Conservation (phyloP, 148 eudicot genomes). For the Rhododendron molle region DNA sequence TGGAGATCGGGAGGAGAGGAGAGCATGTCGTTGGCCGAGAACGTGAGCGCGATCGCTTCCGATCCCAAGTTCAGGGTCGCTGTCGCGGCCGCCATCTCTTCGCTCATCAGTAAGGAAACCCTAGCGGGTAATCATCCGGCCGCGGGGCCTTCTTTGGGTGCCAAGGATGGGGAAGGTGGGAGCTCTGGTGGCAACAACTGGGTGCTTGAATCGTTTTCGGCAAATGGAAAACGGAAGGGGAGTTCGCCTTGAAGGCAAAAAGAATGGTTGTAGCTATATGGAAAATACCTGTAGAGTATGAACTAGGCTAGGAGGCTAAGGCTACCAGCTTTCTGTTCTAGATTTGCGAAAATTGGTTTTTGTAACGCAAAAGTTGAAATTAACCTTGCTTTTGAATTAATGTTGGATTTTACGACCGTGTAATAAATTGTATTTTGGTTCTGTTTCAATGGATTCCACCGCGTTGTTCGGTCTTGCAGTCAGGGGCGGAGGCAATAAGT, state of each 20-base stretch:
- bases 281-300: not conserved
- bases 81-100: slow-evolving; percentile 56
- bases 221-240: slow-evolving; percentile 13
- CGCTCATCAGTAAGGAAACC: slow-evolving; percentile 39
- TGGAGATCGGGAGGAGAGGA: not conserved
- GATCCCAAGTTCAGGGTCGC: slow-evolving; percentile 64
- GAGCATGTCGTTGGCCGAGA: slow-evolving; percentile 29
- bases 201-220: slow-evolving; percentile 31
- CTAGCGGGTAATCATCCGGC: slow-evolving; percentile 7
- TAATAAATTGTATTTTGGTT: not conserved
- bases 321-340: not conserved
- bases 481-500: no score
- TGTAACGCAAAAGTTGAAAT: not conserved
- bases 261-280: not conserved
- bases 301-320: not conserved
- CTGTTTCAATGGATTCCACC: not conserved
- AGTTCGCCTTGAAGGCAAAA: slow-evolving; percentile 9
- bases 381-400: not conserved
- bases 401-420: not conserved
- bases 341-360: not conserved
- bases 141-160: not conserved
- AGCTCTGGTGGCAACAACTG: slow-evolving; percentile 25
- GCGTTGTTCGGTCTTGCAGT: no score
- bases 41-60: slow-evolving; percentile 44
- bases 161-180: slow-evolving; percentile 24